Percentiles rank a stretch among this genome's conserved stretches.
These are phyloP conservation scores for Sporobolomyces pararoseus DNA, from an alignment of 768 basidiomycete genomes.

Conservation along the genomic window DNA sequence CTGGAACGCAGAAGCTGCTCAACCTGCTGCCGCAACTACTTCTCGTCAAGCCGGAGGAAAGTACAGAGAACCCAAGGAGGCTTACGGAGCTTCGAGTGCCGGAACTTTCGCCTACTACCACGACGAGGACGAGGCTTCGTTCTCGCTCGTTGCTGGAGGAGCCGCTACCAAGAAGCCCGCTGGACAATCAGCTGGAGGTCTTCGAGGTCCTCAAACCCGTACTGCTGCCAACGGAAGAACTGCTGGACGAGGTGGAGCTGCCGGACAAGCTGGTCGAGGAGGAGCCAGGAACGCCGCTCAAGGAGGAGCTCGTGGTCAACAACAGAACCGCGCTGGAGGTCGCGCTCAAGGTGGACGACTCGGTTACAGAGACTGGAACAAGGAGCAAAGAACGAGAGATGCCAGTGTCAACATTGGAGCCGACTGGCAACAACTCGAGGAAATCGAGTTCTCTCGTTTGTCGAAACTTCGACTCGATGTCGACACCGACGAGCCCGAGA, in stretches of 20 bases:
- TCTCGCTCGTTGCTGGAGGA: conserved; percentile 89
- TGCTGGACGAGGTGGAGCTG: conserved; percentile 52
- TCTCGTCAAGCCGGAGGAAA: conserved; percentile 53
- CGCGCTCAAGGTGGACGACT: conserved; percentile 59
- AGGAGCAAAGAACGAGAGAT: conserved; percentile 81
- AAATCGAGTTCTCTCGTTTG: conserved; percentile 91
- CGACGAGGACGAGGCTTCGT: conserved; percentile 94
- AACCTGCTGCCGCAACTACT: conserved; percentile 59
- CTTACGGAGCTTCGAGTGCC: conserved; percentile 82
- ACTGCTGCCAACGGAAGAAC: conserved; percentile 14
- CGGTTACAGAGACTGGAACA: conserved; percentile 93
- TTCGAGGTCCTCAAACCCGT: conserved; percentile 30
- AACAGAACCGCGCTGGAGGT: conserved; percentile 41
- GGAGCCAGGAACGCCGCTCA: conserved; percentile 41
- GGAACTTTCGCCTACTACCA: conserved; percentile 96
- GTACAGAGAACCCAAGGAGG: conserved; percentile 67
- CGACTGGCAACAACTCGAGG: conserved; percentile 92
- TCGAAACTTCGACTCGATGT: conserved; percentile 89
- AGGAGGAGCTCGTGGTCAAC: conserved; percentile 53
- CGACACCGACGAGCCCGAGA: conserved; percentile 70
- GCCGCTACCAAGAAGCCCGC: conserved; percentile 40
- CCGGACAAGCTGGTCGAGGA: conserved; percentile 50
- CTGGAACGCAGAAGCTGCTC: conserved; percentile 78
- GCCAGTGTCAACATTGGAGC: conserved; percentile 88
- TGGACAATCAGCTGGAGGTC: conserved; percentile 38